Percentiles rank a stretch among this genome's conserved stretches.
These are phyloP conservation scores for Tuber brumale DNA, from an alignment of 495 filamentous ascomycete species.

Conservation along the genomic window DNA sequence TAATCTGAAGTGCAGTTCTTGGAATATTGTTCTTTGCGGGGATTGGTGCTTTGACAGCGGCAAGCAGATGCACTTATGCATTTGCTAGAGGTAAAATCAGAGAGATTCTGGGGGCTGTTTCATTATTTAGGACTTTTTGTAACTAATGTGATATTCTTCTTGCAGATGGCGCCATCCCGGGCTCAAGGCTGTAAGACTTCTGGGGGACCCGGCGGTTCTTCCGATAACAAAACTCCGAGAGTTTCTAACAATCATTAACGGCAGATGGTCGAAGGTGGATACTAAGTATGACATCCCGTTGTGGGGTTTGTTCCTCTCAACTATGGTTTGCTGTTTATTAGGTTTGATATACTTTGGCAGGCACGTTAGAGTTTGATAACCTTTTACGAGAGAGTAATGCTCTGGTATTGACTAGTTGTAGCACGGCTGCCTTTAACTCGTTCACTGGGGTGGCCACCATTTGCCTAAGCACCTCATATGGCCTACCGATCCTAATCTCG, in stretches of 20 bases:
- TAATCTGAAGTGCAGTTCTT: constrained; percentile 46
- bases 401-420: constrained; percentile 4
- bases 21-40: constrained; percentile 60
- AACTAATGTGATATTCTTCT: neutral
- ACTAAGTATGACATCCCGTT: constrained; percentile 54
- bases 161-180: constrained; percentile 59
- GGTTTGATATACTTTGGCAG: constrained; percentile 59
- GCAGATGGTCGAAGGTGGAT: constrained; percentile 54
- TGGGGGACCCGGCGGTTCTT: neutral
- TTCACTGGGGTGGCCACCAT: constrained; percentile 64
- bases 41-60: constrained; percentile 54
- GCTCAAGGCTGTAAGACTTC: constrained; percentile 48
- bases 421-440: constrained; percentile 56
- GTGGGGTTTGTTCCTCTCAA: constrained; percentile 53
- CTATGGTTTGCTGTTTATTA: constrained; percentile 51
- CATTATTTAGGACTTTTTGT: constrained; percentile 5
- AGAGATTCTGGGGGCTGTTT: neutral
- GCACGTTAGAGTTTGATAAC: constrained; percentile 9
- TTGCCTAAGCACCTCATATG: constrained; percentile 58
- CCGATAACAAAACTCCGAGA: neutral
- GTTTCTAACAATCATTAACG: constrained; percentile 14
- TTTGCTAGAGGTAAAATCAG: constrained; percentile 48
- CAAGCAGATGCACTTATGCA: constrained; percentile 56
- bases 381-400: constrained; percentile 2
- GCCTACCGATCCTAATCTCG: constrained; percentile 57